phyloP scores from a whole-genome alignment of 2,329 filamentous ascomycete species.

The Penicillium brasilianum region DNA sequence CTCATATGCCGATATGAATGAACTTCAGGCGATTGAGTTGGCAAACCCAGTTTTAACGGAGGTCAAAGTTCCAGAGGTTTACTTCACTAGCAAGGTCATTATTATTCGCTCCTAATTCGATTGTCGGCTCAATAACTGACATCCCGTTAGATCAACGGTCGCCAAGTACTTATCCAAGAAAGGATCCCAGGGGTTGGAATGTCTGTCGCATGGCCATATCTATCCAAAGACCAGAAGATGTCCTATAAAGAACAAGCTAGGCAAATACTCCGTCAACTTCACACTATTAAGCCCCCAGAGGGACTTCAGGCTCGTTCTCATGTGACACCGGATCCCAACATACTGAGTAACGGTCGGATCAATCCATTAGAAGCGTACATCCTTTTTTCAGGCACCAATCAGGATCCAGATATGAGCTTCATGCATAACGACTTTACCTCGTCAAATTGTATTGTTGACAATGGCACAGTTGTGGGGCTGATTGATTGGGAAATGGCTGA shows the following conservation, averaged over 20 bases:
- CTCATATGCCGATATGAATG: conserved; percentile 51
- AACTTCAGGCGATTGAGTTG: conserved; percentile 42
- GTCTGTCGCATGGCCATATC: conserved; percentile 45
- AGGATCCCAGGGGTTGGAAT: conserved; percentile 46
- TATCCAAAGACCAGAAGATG: conserved; percentile 28
- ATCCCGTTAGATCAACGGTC: conserved; percentile 41
- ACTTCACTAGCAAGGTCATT: background rate
- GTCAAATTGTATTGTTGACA: conserved; percentile 47
- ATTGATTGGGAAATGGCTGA: too few species aligned
- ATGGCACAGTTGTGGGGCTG: too few species aligned
- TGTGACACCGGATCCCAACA: background rate
- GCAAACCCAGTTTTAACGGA: conserved; percentile 37
- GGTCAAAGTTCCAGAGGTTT: conserved; percentile 43
- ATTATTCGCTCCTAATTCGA: background rate
- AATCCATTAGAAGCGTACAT: conserved; percentile 39
- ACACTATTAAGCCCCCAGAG: conserved; percentile 2
- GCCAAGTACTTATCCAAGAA: conserved; percentile 47
- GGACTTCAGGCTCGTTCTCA: background rate
- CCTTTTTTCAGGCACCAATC: conserved; percentile 34
- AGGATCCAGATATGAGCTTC: conserved; percentile 37
- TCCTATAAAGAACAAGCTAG: background rate
- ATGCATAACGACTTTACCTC: conserved; percentile 50
- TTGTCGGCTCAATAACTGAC: conserved; percentile 9
- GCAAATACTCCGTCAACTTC: conserved; percentile 1
- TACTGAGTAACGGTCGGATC: background rate